Evolutionary conservation across 176 grass and related monocot genomes (phyloP), one percentile per base, ranked within the genome.

Genomic region (Carex cristatella): DNA sequence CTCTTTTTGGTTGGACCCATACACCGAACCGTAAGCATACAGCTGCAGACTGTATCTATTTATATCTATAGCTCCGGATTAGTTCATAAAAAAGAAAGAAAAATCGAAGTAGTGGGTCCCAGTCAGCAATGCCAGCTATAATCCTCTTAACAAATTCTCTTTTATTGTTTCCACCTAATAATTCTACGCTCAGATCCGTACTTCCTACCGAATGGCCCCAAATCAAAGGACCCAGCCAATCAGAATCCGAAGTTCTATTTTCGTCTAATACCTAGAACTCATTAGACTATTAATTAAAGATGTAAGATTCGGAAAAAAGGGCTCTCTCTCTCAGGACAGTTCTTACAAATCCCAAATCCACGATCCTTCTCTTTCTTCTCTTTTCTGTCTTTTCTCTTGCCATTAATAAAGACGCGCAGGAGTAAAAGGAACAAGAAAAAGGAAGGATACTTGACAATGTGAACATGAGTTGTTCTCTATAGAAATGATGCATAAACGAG

Each of bases 111-210:
- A n/a, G 87, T 81, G 87, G 87, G 87, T 31, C 87, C 87, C 74
- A 53, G 38, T 85, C 28, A 48, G 48, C 73, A 69, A 59, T 87
- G 87, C 82, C 87, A 88, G 87, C 87, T 88, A 88, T 81, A 88
- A 85, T 74, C 87, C 87, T 85, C 87, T 81, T 70, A 79, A 58
- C 28, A 84, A 70, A 58, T 57, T 33, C 68, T 12, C 48, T 10
- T 58, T 10, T 12, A 12, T 56, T 61, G 10, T 30, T 4, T n/a
- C 7, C 73, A 85, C 87, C 53, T 0, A 51, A 62, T 12, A 35
- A 31, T 18, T n/a, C 33, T 51, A 54, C 65, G 35, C 30, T 16
- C 74, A 14, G 14, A 67, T 31, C 12, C 72, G 7, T 12, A 86
- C 84, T 15, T 4, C 33, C 4, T 2, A 31, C 3, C 2, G 15